Evolutionary conservation across 139 green algal species (phyloP), one percentile per base, ranked within the genome.

Genomic region (Chlamydomonas asymmetrica): DNA sequence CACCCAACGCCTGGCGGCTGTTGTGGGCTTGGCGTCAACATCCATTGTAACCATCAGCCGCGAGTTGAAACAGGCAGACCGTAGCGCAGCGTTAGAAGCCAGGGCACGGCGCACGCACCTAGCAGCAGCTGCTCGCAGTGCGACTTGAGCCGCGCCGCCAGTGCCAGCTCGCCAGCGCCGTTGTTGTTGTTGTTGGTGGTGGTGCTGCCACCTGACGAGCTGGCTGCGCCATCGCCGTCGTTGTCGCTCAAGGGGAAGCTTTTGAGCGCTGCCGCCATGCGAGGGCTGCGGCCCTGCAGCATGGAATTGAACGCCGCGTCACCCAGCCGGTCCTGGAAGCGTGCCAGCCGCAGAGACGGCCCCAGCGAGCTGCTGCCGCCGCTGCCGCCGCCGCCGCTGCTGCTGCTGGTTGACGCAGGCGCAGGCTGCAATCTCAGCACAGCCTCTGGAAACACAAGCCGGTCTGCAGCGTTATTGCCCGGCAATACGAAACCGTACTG

Each of bases 401-500:
- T 7, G 5, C 40, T 20, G 61, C 23, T 9, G n/a, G 22, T 10
- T 56, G 37, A 52, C 20, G 37, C 63, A 70, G 22, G 16, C 35
- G 22, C 45, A 52, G 13, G 45, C 45, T 52, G 13, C 45, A 52
- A 16, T 52, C 45, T 52, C 13, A 52, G 45, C 45, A 10, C 45
- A 52, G 18, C 13, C 45, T 52, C 13, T 16, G 45, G 13, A 10
- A 90, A 66, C 40, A 60, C 34, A 13, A 89, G 48, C 2, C 85
- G 78, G 63, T 92, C 87, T 2, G 66, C 82, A 0, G 69, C 66
- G 74, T 91, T 92, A 45, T 80, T 85, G 0, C 50, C 67, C 0
- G 3, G 10, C 3, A 75, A 77, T 0, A 89, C 83, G 68, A 92
- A 92, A 20, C 88, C 88, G 66, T 92, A 92, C 72, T 87, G 86